Base-by-base conservation (phyloP, 192 early-diverging fungal genomes). In the Umbelopsis isabellina region DNA sequence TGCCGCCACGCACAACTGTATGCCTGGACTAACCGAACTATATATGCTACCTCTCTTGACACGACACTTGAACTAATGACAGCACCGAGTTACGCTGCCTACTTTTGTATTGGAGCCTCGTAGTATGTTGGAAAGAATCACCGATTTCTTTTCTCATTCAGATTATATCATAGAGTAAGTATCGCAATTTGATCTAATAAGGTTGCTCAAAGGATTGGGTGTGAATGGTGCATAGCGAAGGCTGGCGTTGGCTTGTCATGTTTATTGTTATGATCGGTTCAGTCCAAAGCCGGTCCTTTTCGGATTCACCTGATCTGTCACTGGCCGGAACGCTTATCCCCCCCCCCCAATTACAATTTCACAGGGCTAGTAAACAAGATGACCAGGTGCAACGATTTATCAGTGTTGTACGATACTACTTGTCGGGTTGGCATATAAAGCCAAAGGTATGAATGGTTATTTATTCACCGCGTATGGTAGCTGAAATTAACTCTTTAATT, bases 71-170 rank as follows among this genome's bases (percentile, higher is more conserved):
- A 25, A 27, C 8, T 4, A 18, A 41, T 41, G 25, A 20, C 45
- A 66, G 65, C 93, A 93, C 66, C 84, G 93, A 65, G 91, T 99
- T 52, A 95, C 97, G 20, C 90, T 99, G 16, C 97, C 97, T 12
- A 97, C 96, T 10, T 99, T 99, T 86, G 93, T 99, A 2, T 83
- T 99, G 18, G 97, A 99, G 74, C 93, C 96, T 5, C 84, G 97
- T 20, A 93, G 91, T 79, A 96, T 99, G 88, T 86, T 94, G 48
- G 97, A 99, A 76, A 89, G 94, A 25, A 92, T 99, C 44, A 95
- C 95, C 13, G 97, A 99, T 84, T 99, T 98, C 84, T 93, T 99
- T 89, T 87, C 88, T 41, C 93, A 98, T 66, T 92, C 94, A 13
- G 92, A 96, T 45, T 79, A 94, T 65, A 76, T 95, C 44, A 82